These are phyloP conservation scores for Theobroma grandiflorum DNA, from an alignment of 441 rosid genomes.

Conservation along the genomic window DNA sequence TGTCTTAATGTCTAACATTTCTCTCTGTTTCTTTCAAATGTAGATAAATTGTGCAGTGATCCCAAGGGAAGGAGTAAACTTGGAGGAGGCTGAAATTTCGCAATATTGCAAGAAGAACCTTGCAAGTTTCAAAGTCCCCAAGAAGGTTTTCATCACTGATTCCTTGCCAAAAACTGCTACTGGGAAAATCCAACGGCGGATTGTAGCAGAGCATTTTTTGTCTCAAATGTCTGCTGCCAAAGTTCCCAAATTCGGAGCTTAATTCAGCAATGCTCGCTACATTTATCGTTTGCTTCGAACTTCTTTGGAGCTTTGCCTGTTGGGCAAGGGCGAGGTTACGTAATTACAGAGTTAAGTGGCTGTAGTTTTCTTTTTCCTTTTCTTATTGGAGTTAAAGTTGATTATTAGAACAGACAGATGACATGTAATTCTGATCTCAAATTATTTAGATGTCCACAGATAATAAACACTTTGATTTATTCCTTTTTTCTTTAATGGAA, in stretches of 20 bases:
- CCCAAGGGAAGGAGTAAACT: conserved; percentile 53
- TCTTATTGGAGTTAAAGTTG: not conserved
- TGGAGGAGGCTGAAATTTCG: conserved; percentile 52
- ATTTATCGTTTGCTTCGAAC: not conserved
- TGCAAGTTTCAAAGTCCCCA: conserved; percentile 70
- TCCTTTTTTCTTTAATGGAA: not conserved
- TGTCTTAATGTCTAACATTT: not conserved
- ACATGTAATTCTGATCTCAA: not conserved
- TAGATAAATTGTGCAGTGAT: conserved; percentile 77
- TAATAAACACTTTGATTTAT: not conserved
- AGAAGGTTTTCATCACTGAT: conserved; percentile 67
- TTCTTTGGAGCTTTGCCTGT: not conserved
- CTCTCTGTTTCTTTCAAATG: not conserved
- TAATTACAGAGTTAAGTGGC: not conserved
- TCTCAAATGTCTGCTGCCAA: conserved; percentile 60
- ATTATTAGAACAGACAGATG: not conserved
- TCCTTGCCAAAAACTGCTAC: conserved; percentile 65
- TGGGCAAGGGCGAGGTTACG: not conserved
- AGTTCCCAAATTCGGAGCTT: conserved; percentile 68
- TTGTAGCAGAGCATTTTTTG: conserved; percentile 72
- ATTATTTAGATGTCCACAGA: not conserved
- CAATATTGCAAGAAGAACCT: conserved; percentile 62
- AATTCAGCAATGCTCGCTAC: conserved; percentile 16
- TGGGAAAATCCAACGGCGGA: conserved; percentile 73
- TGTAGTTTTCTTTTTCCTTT: not conserved